These are phyloP conservation scores for Claviceps sp. DNA, from an alignment of 2,329 filamentous ascomycete genomes.

Conservation along the genomic window DNA sequence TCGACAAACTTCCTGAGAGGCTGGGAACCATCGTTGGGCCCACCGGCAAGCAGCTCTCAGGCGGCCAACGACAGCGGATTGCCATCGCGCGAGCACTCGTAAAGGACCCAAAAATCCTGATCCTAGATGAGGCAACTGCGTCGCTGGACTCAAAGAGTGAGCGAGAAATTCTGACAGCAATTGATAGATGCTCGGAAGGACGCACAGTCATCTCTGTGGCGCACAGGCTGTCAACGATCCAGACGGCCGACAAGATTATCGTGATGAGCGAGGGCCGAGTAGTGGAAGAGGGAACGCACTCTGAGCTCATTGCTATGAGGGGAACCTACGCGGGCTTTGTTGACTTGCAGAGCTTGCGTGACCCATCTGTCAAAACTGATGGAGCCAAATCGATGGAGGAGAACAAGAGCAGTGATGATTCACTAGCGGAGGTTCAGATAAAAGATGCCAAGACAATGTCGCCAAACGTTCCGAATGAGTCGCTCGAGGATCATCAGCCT, in stretches of 20 bases:
- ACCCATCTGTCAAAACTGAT: conserved; percentile 4
- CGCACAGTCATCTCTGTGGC: conserved; percentile 3
- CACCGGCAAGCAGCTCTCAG: conserved; percentile 45
- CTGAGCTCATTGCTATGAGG: conserved; percentile 14
- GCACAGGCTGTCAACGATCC: conserved; percentile 5
- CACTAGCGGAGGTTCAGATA: not conserved
- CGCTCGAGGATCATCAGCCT: not conserved
- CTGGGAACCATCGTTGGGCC: conserved; percentile 33
- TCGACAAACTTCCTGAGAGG: not conserved
- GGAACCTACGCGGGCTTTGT: conserved; percentile 39
- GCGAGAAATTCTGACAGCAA: conserved; percentile 1
- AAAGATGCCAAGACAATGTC: not conserved
- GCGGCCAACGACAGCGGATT: conserved; percentile 49
- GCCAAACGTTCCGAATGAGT: not conserved
- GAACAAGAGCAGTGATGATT: not conserved
- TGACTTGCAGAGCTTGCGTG: conserved; percentile 9
- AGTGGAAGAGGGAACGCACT: conserved; percentile 1
- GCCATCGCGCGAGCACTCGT: conserved; percentile 34
- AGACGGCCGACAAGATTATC: conserved; percentile 14
- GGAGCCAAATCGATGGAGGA: not conserved
- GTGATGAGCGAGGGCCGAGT: conserved; percentile 30
- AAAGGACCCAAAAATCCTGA: conserved; percentile 29
- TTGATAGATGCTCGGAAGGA: not conserved
- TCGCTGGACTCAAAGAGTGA: conserved; percentile 4
- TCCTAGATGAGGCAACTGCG: conserved; percentile 41